phyloP scores from a whole-genome alignment of 768 basidiomycete species.

The Russula olivacea region DNA sequence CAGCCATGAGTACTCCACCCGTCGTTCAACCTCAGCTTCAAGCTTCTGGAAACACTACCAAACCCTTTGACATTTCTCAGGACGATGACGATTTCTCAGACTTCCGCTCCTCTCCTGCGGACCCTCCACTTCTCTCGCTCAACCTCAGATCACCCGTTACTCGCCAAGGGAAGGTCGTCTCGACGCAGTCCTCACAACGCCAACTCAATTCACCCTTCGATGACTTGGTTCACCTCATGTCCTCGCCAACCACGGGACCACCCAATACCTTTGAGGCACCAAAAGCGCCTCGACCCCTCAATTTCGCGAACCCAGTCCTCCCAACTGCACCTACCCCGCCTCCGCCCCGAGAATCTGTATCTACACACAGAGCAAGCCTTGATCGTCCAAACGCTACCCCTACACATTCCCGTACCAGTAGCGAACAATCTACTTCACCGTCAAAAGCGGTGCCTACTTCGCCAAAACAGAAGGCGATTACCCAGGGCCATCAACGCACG shows the following conservation, averaged over 20 bases:
- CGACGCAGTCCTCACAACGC: constrained; percentile 10
- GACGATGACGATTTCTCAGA: constrained; percentile 48
- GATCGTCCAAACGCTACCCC: neutral
- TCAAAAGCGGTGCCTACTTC: neutral
- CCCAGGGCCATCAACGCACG: constrained; percentile 15
- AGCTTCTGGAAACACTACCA: neutral
- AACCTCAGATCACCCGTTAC: neutral
- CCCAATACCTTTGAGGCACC: neutral
- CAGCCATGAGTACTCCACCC: neutral
- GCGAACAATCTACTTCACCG: constrained; percentile 1
- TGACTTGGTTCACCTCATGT: constrained; percentile 46
- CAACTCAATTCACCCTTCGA: constrained; percentile 33
- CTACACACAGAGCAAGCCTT: neutral
- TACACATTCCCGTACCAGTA: neutral
- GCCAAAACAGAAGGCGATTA: neutral
- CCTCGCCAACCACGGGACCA: constrained; percentile 28
- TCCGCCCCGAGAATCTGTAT: constrained; percentile 7
- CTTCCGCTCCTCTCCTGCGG: constrained; percentile 36
- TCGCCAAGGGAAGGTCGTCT: neutral
- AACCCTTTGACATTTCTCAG: neutral
- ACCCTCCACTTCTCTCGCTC: constrained; percentile 11
- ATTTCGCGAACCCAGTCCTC: neutral
- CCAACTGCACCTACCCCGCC: constrained; percentile 9
- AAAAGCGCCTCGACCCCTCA: neutral
- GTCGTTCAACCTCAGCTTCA: neutral